Conservation (phyloP, 228 moss, liverwort and hornwort genomes). For the Sphagnum magellanicum region DNA sequence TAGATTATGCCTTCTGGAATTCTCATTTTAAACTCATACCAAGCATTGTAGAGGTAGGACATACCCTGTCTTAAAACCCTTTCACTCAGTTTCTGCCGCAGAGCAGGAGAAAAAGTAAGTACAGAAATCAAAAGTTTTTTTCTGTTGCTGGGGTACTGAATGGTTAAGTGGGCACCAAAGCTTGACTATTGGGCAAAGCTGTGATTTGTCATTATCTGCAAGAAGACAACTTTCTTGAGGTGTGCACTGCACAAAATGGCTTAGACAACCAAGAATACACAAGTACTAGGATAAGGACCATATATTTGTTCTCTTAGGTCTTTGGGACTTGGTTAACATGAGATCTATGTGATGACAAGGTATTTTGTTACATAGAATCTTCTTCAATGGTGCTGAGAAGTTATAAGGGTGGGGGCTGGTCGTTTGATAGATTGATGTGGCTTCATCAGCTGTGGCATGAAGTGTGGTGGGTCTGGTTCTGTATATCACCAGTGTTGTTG, state of each 20-base stretch:
- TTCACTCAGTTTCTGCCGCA: neutral
- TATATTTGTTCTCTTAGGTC: no score
- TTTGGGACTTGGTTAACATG: no score
- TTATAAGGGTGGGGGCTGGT: neutral
- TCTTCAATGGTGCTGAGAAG: no score
- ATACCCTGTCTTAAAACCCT: neutral
- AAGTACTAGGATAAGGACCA: no score
- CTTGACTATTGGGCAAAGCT: slow-evolving; percentile 59
- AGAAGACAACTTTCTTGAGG: slow-evolving; percentile 72
- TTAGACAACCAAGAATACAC: no score
- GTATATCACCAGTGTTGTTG: slow-evolving; percentile 45
- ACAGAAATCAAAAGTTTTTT: no score
- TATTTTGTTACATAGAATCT: no score
- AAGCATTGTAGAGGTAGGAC: slow-evolving; percentile 60
- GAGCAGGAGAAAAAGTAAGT: no score
- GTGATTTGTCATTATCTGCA: slow-evolving; percentile 59
- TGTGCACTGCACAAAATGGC: slow-evolving; percentile 4
- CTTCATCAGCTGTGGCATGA: slow-evolving; percentile 73
- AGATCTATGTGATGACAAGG: no score
- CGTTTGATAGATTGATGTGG: slow-evolving; percentile 59
- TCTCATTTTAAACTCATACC: slow-evolving; percentile 72
- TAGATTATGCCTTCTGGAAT: slow-evolving; percentile 62
- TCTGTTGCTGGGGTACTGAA: slow-evolving; percentile 59
- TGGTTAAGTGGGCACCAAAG: slow-evolving; percentile 80
- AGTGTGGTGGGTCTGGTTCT: slow-evolving; percentile 52